A percentile compares a stretch with the other conserved stretches of the same genome.
Conservation (phyloP, 2,329 filamentous ascomycete species). For the Aplosporella prunicola region DNA sequence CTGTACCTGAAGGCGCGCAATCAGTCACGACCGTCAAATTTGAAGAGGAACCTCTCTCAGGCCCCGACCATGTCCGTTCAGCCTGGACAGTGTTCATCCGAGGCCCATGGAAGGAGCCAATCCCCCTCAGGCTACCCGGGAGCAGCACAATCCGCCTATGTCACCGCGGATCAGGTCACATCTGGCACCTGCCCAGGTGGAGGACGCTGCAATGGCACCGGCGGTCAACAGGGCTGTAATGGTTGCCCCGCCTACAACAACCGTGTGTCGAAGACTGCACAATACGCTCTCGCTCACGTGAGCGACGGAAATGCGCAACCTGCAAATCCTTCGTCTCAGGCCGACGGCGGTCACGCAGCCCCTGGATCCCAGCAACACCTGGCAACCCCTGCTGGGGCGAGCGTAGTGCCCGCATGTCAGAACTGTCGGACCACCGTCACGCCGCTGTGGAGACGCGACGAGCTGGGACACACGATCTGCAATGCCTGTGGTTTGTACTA, state of each 20-base stretch:
- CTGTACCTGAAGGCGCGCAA: conserved; percentile 92
- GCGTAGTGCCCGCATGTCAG: conserved; percentile 79
- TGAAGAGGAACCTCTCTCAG: conserved; percentile 61
- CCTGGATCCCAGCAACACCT: conserved; percentile 13
- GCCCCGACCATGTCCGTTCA: conserved; percentile 18
- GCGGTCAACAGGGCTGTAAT: conserved; percentile 87
- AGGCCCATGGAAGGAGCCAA: conserved; percentile 34
- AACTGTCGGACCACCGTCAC: conserved; percentile 97
- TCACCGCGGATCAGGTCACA: conserved; percentile 60
- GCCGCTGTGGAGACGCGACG: conserved; percentile 88
- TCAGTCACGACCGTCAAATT: conserved; percentile 76
- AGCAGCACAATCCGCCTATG: conserved; percentile 54
- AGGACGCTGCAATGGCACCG: conserved; percentile 90
- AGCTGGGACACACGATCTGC: conserved; percentile 92
- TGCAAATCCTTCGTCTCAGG: conserved; percentile 1
- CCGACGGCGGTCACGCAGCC: conserved; percentile 13
- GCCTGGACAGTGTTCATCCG: conserved; percentile 14
- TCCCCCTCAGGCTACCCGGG: conserved; percentile 25
- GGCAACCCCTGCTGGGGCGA: conserved; percentile 35
- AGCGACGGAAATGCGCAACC: conserved; percentile 6
- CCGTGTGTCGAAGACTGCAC: conserved; percentile 77
- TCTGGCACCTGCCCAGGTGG: conserved; percentile 91
- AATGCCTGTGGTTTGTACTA: conserved; percentile 88
- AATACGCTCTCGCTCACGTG: conserved; percentile 48
- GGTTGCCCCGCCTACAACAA: conserved; percentile 98